These are phyloP conservation scores for Lenwebbia sp. DNA, from an alignment of 345 rosid species.

Conservation along the genomic window DNA sequence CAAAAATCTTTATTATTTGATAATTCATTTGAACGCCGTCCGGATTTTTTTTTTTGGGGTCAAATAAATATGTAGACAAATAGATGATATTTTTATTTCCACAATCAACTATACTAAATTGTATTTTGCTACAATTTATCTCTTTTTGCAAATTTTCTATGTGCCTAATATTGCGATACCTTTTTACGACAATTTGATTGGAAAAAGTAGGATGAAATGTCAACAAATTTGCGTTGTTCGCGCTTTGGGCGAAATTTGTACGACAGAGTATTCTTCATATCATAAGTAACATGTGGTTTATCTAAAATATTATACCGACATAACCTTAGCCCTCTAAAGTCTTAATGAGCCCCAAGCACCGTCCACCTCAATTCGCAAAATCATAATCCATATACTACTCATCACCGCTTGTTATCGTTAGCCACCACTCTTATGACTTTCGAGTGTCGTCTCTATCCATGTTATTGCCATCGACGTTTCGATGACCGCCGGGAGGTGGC, in stretches of 20 bases:
- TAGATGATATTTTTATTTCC: too few species aligned
- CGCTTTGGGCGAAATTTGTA: background rate
- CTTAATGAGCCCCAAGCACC: background rate
- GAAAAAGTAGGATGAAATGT: background rate
- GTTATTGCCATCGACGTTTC: too few species aligned
- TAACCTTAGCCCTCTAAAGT: background rate
- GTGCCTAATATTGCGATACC: accelerated
- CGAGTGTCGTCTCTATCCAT: too few species aligned
- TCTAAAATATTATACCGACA: background rate
- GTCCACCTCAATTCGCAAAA: background rate
- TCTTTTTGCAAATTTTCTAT: accelerated
- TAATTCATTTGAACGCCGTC: background rate
- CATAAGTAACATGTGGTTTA: background rate
- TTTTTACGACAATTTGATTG: background rate
- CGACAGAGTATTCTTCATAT: background rate
- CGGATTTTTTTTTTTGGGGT: background rate
- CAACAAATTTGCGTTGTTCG: background rate
- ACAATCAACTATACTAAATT: background rate
- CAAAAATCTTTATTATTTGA: background rate
- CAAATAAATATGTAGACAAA: too few species aligned
- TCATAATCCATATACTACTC: background rate
- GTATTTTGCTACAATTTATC: background rate
- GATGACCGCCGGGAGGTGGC: too few species aligned
- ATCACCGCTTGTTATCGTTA: accelerated
- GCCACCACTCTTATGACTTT: too few species aligned